phyloP scores from a whole-genome alignment of 2,329 filamentous ascomycete genomes.

The Monosporascus sp. region DNA sequence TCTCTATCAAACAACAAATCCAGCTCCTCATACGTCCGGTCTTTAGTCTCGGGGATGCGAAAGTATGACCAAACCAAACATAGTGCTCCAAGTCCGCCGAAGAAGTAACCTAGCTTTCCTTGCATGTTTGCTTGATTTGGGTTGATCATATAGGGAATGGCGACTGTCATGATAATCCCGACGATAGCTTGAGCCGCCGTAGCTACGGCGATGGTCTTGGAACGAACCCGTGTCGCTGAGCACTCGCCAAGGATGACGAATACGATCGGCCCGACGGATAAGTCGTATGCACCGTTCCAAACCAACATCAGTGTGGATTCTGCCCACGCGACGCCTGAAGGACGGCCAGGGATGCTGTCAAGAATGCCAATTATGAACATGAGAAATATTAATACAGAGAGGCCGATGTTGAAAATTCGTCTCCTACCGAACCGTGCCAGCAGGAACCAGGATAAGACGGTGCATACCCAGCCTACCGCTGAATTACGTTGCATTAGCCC shows the following conservation, averaged over 20 bases:
- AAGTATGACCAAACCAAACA: conserved; percentile 33
- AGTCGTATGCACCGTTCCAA: conserved; percentile 47
- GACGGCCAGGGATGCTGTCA: conserved; percentile 38
- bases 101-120: conserved; percentile 37
- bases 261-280: conserved; percentile 43
- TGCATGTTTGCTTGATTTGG: conserved; percentile 37
- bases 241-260: conserved; percentile 53
- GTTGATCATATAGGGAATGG: conserved; percentile 40
- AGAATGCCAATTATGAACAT: conserved; percentile 44
- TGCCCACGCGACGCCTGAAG: conserved; percentile 37
- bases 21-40: conserved; percentile 27
- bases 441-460: conserved; percentile 48
- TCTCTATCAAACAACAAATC: conserved; percentile 27
- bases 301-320: conserved; percentile 46
- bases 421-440: conserved; percentile 46
- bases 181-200: conserved; percentile 36
- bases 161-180: conserved; percentile 37
- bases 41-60: conserved; percentile 26
- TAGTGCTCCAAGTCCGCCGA: conserved; percentile 30
- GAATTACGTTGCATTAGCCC: conserved; percentile 5
- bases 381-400: conserved; percentile 36
- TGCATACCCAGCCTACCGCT: conserved; percentile 47
- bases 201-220: conserved; percentile 39
- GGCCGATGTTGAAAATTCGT: conserved; percentile 43
- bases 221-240: conserved; percentile 38